A percentile compares a stretch with the other conserved stretches of the same genome.
phyloP scores from a whole-genome alignment of 257 asterid genomes.

The Penstemon davidsonii region DNA sequence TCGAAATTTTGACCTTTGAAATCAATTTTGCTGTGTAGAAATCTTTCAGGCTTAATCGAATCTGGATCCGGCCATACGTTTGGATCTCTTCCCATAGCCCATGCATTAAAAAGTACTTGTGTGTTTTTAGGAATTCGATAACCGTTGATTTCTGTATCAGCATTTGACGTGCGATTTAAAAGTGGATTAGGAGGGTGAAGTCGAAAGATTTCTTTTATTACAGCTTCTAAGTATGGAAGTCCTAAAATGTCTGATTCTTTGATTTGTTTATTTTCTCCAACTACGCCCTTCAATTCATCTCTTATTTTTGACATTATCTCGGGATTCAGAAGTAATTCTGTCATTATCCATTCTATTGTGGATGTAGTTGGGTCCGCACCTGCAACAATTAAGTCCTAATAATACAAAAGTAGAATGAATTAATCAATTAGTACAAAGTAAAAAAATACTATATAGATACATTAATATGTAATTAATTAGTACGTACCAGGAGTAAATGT shows the following conservation, averaged over 20 bases:
- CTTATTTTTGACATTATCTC: conserved; percentile 18
- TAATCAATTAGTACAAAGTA: too few species aligned
- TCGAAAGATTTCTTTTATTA: conserved; percentile 39
- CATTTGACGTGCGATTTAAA: conserved; percentile 22
- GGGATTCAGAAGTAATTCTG: conserved; percentile 35
- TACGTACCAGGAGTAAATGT: conserved; percentile 22
- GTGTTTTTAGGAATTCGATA: conserved; percentile 35
- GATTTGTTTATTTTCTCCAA: conserved; percentile 19
- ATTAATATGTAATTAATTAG: background rate
- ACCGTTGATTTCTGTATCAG: conserved; percentile 25
- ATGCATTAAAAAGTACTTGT: conserved; percentile 32
- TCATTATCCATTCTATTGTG: conserved; percentile 38
- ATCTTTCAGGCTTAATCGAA: conserved; percentile 39
- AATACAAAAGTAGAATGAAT: background rate
- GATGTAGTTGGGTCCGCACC: conserved; percentile 34
- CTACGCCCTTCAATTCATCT: conserved; percentile 25
- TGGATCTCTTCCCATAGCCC: conserved; percentile 41
- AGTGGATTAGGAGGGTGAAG: conserved; percentile 36
- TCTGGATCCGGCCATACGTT: conserved; percentile 32
- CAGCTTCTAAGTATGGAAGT: conserved; percentile 40
- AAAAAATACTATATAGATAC: background rate
- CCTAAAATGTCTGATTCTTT: conserved; percentile 31
- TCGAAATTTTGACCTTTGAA: conserved; percentile 39
- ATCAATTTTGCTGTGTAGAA: conserved; percentile 26
- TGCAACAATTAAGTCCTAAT: conserved; percentile 34